Evolutionary conservation across 768 basidiomycete species (phyloP), one percentile per base, ranked within the genome.

Genomic region (Naematelia encephala): DNA sequence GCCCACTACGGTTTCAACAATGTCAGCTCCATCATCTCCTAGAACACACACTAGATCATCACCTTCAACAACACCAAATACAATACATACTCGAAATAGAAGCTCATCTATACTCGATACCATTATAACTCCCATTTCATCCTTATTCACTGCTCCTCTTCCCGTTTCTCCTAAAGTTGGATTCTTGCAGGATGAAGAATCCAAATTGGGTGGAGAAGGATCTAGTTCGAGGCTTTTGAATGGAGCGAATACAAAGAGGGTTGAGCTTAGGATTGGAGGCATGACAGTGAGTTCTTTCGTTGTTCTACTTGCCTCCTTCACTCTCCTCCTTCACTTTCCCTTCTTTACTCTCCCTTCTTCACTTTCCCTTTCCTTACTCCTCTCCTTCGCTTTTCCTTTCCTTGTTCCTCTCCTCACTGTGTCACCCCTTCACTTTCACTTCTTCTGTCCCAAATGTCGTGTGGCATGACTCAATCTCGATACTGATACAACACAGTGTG

Each of bases 271-370:
- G 5, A 34, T 52, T 29, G 51, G 51, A 27, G 51, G 51, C 10
- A 52, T 52, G 51, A 52, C 51, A 28, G 51, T 52, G 51, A 52
- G 51, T 39, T 39, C 39, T 16, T 45, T 51, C 11, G 54, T 55
- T n/a, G 26, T 52, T 51, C 53, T 50, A 14, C 26, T 43, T 54
- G 29, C 23, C 44, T 27, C 27, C 52, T 16, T 26, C 22, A 1
- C 39, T 56, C 25, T 55, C 54, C 43, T 61, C 54, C 25, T 22
- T 83, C 19, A 83, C 83, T 84, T 62, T 45, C 54, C 59, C 48
- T 30, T 57, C 27, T 45, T 60, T 48, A 27, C 45, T 45, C 34
- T 57, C 56, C 48, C 16, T 39, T 26, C 28, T 5, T 28, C 43
- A 29, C 12, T 51, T 27, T 30, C 50, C 26, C 12, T 51, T 23